Base-by-base conservation (phyloP, 2,329 filamentous ascomycete species). In the Colletotrichum destructivum region DNA sequence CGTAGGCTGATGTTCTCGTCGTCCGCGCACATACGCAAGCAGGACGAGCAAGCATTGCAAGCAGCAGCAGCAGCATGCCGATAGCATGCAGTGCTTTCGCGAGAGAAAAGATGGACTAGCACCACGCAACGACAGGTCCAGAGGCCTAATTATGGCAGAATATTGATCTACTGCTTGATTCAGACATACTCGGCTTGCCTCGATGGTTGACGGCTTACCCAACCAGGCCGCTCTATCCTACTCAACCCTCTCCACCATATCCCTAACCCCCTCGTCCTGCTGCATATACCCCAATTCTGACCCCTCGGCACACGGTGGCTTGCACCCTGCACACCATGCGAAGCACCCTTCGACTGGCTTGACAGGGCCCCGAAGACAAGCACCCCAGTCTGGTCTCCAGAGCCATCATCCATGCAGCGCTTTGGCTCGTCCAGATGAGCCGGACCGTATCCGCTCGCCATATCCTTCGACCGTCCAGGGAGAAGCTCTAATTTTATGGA, bases 401-500 rank as follows among this genome's bases (percentile, higher is more conserved):
- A 56, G 54, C 54, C n/a, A 38, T 38, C 35, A 38, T 38, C 35
- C 35, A 67, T 71, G 73, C 72, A 73, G 63, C 57, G 55, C 55
- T 71, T 73, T 72, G 73, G 73, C 71, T 73, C 42, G 51, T 72
- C 61, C 67, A 73, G 71, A 73, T 74, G 73, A 73, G 71, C 71
- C 64, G 73, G 73, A 60, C 67, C 64, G 71, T 69, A 71, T 73
- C 71, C 71, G 71, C 73, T 73, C 67, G 35, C 67, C 66, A 71
- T 64, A 69, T 61, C 35, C 46, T 59, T 71, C 71, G 66, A 66
- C 71, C 66, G 35, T 70, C 62, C 63, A 71, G 59, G 23, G 66
- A 64, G 35, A 57, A 65, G 67, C 81, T 79, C 82, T 85, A 83
- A 84, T 85, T 84, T 85, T 82, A 85, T 83, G 79, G 77, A 73